Percentiles rank a stretch among this genome's conserved stretches.
These are phyloP conservation scores for Hypoxylon sp. DNA, from an alignment of 2,329 filamentous ascomycete species.

Conservation along the genomic window DNA sequence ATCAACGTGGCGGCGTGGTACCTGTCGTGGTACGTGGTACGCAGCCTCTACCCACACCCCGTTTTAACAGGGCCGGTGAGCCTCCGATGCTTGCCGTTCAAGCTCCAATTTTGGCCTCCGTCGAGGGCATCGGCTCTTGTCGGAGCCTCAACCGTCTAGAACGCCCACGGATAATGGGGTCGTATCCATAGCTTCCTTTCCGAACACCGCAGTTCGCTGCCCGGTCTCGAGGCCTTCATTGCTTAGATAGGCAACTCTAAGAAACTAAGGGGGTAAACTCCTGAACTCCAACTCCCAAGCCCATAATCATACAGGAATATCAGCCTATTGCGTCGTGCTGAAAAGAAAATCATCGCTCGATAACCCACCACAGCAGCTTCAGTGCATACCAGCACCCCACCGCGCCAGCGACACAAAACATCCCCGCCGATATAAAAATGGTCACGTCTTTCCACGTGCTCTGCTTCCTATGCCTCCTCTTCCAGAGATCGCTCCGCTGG, in stretches of 20 bases:
- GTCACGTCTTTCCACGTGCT: constrained; percentile 47
- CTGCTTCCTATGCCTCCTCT: constrained; percentile 39
- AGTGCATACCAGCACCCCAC: constrained; percentile 31
- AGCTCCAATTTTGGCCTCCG: constrained; percentile 39
- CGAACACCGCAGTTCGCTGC: constrained; percentile 35
- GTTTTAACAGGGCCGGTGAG: constrained; percentile 33
- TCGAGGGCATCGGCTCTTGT: constrained; percentile 33
- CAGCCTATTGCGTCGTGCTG: constrained; percentile 14
- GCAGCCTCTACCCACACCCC: constrained; percentile 17
- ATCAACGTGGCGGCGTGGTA: constrained; percentile 25
- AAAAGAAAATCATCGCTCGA: constrained; percentile 10
- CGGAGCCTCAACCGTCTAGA: constrained; percentile 39
- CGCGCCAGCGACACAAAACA: constrained; percentile 40
- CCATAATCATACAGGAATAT: constrained; percentile 30
- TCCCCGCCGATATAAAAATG: constrained; percentile 42
- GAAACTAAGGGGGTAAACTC: background rate
- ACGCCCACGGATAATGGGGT: constrained; percentile 17
- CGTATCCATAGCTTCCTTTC: constrained; percentile 32
- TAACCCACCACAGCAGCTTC: constrained; percentile 35
- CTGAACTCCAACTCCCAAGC: constrained; percentile 7
- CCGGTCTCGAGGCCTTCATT: constrained; percentile 18
- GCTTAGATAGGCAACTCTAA: constrained; percentile 21
- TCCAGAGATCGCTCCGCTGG: constrained; percentile 47
- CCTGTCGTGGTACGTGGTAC: constrained; percentile 1
- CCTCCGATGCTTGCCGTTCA: constrained; percentile 36